Percentiles rank a stretch among this genome's conserved stretches.
These are phyloP conservation scores for Hypomontagnella submonticulosa DNA, from an alignment of 495 filamentous ascomycete genomes.

Conservation along the genomic window DNA sequence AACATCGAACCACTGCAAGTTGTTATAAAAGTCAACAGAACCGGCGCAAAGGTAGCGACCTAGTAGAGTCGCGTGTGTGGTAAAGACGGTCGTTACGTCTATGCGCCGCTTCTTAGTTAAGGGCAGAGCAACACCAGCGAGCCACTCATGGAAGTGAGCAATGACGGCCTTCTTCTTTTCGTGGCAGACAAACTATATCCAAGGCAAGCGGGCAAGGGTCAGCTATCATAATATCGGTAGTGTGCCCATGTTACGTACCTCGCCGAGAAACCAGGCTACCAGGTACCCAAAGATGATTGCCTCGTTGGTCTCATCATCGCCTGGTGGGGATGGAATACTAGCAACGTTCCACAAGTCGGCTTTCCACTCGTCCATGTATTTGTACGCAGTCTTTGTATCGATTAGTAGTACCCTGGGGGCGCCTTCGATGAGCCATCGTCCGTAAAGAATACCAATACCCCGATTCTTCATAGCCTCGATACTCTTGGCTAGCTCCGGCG, in stretches of 20 bases:
- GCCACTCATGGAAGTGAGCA: conserved; percentile 99
- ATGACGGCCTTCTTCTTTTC: conserved; percentile 91
- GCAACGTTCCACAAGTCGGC: conserved; percentile 91
- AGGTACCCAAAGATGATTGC: conserved; percentile 97
- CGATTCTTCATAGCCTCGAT: conserved; percentile 90
- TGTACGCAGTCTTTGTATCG: conserved; percentile 91
- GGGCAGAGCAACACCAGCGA: conserved; percentile 94
- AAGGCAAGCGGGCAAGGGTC: conserved; percentile 4
- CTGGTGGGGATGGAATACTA: conserved; percentile 90
- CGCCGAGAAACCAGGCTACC: conserved; percentile 97
- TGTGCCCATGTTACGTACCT: conserved; percentile 66
- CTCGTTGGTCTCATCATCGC: conserved; percentile 96
- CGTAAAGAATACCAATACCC: conserved; percentile 90
- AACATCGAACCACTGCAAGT: conserved; percentile 95
- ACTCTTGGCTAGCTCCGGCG: conserved; percentile 80
- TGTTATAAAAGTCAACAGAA: conserved; percentile 99
- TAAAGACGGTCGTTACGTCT: conserved; percentile 98
- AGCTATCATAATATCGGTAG: conserved; percentile 23
- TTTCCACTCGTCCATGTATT: conserved; percentile 96
- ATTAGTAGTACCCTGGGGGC: conserved; percentile 94
- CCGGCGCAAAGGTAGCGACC: conserved; percentile 97
- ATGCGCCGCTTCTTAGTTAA: conserved; percentile 92
- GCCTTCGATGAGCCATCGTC: conserved; percentile 97
- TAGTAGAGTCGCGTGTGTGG: conserved; percentile 93
- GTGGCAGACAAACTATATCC: conserved; percentile 85